Base-by-base conservation (phyloP, 345 rosid genomes). In the Populus deltoides region DNA sequence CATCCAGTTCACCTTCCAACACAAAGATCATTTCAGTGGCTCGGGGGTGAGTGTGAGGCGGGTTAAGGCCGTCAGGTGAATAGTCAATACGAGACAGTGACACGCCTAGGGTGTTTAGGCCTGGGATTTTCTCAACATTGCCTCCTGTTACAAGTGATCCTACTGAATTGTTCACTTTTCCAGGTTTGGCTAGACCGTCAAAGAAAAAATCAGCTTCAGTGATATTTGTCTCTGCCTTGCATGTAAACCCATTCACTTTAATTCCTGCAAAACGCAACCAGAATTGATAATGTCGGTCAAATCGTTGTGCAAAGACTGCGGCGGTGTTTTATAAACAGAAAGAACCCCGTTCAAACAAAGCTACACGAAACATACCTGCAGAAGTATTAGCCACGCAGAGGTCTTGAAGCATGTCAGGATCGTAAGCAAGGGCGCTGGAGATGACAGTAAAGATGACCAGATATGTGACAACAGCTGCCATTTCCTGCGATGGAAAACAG, bases 351-450 rank as follows among this genome's bases (percentile, higher is more conserved):
- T 13, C 3, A 57, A 55, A 27, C 8, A 66, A 7, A 49, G 57
- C 47, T 24, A 2, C 1, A 25, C 2, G 27, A 33, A 51, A 20
- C 20, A 67, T 55, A 81, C 84, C 84, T 47, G 81, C 70, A 5
- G 71, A 68, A n/a, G 76, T 31, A 45, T 77, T n/a, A 16, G 84
- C 84, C 4, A 81, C 84, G 33, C 84, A 81, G 29, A 77, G 71
- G 74, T 81, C 84, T 59, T 81, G 84, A 77, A 81, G 84, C 81
- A 38, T 45, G 70, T 81, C 84, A 38, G 84, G 84, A 62, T 81
- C 84, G n/a, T 45, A 73, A 7, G 84, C 80, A 3, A 73, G 18
- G 47, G 72, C 66, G 24, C 59, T 10, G 66, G 45, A 68, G 47
- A 81, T 25, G 70, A 75, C 39, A 49, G 70, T 1, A 53, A 73